Evolutionary conservation across 2,329 filamentous ascomycete species (phyloP).

Genomic region (Colletotrichum sp.): DNA sequence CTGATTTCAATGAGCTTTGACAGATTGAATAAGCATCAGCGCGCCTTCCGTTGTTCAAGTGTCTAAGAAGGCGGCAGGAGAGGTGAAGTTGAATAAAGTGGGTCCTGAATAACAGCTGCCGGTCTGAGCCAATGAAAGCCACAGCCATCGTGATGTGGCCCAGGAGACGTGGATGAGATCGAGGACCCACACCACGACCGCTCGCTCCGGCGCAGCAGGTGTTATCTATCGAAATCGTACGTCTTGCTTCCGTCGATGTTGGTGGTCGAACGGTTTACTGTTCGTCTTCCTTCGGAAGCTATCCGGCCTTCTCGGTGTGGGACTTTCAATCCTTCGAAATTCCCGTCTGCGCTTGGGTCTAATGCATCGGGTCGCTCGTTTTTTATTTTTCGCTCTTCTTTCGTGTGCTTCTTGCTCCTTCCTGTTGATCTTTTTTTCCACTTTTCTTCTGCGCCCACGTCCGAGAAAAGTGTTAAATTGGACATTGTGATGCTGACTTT

Average conservation of each 20-base stretch:
- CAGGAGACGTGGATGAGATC: background rate
- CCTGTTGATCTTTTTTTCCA: too few species aligned
- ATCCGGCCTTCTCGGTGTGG: background rate
- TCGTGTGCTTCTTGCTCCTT: too few species aligned
- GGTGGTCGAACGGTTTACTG: background rate
- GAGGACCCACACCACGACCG: background rate
- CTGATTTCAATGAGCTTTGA: background rate
- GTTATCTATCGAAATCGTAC: background rate
- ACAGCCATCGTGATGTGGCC: background rate
- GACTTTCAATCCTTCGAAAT: background rate
- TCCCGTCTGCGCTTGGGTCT: background rate
- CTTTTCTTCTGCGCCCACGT: too few species aligned
- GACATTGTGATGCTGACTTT: too few species aligned
- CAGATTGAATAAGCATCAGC: background rate
- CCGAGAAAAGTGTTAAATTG: too few species aligned
- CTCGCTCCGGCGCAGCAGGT: background rate
- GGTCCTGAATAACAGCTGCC: background rate
- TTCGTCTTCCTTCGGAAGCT: background rate
- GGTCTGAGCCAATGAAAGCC: background rate
- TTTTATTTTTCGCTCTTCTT: too few species aligned
- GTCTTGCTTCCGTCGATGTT: background rate
- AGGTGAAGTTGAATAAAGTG: background rate
- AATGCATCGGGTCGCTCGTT: too few species aligned
- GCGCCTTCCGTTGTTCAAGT: background rate
- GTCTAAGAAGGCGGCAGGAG: fast-evolving